These are phyloP conservation scores for Goffeauzyma gilvescens DNA, from an alignment of 768 basidiomycete species.

Conservation along the genomic window DNA sequence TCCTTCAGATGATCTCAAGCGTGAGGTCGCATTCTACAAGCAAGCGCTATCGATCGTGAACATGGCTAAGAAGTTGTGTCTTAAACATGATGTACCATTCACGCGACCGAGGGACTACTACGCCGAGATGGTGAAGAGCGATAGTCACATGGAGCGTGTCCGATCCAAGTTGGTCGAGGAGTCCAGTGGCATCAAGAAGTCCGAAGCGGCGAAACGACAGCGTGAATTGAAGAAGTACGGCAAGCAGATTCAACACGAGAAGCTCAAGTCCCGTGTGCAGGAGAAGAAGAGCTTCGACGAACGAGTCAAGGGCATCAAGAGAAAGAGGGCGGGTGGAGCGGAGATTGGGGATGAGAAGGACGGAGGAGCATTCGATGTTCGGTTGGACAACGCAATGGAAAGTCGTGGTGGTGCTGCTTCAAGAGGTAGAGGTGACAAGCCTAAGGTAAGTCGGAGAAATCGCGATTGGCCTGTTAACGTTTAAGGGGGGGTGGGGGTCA, in stretches of 20 bases:
- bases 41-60: conserved; percentile 75
- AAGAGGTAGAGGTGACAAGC: conserved; percentile 9
- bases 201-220: conserved; percentile 77
- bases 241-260: conserved; percentile 91
- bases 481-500: not conserved
- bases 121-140: conserved; percentile 95
- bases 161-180: conserved; percentile 80
- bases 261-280: conserved; percentile 69
- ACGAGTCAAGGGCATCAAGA: conserved; percentile 63
- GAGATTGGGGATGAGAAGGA: conserved; percentile 42
- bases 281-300: conserved; percentile 86
- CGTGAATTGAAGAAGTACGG: conserved; percentile 94
- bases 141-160: conserved; percentile 93
- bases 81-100: conserved; percentile 56
- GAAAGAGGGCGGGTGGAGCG: conserved; percentile 69
- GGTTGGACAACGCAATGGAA: conserved; percentile 67
- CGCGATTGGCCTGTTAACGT: not conserved
- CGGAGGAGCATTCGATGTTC: conserved; percentile 62
- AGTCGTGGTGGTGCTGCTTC: conserved; percentile 16
- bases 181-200: conserved; percentile 63
- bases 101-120: conserved; percentile 85
- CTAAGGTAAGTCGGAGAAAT: conserved; percentile 17
- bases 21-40: conserved; percentile 94
- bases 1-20: conserved; percentile 56
- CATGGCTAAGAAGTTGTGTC: conserved; percentile 54